phyloP scores from a whole-genome alignment of 306 rosid genomes.

The Vigna mungo region DNA sequence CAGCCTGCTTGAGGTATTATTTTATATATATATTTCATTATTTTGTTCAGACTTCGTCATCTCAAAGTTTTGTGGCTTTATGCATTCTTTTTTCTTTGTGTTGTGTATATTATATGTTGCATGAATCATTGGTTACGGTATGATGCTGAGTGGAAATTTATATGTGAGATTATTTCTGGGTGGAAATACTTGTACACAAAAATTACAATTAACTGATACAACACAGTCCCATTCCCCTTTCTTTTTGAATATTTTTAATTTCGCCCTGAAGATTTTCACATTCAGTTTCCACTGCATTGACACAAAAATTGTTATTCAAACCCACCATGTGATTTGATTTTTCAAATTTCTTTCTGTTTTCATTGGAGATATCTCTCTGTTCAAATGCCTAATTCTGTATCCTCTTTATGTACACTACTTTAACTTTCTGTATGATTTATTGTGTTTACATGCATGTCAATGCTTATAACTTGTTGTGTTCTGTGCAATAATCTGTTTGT shows the following conservation, averaged over 20 bases:
- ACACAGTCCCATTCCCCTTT: too few species aligned
- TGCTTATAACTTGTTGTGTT: not conserved
- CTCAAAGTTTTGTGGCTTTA: not conserved
- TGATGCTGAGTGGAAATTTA: not conserved
- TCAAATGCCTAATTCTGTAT: not conserved
- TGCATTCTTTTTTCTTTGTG: not conserved
- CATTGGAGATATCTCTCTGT: too few species aligned
- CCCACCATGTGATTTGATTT: too few species aligned
- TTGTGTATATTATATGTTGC: not conserved
- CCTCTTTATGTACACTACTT: not conserved
- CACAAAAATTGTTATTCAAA: too few species aligned
- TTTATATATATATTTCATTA: not conserved
- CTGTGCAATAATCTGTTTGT: not conserved
- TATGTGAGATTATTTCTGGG: not conserved
- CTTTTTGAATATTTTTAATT: too few species aligned
- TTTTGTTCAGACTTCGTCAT: not conserved
- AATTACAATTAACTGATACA: too few species aligned
- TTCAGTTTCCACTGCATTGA: too few species aligned
- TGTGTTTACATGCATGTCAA: not conserved
- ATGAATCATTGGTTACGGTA: not conserved
- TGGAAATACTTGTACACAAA: too few species aligned
- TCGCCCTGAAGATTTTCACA: too few species aligned
- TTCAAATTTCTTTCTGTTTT: too few species aligned
- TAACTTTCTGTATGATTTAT: not conserved
- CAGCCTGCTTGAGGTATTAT: slow-evolving; percentile 55